A percentile compares a stretch with the other conserved stretches of the same genome.
Conservation (phyloP, 2,329 filamentous ascomycete species). For the Cercospora sesami region DNA sequence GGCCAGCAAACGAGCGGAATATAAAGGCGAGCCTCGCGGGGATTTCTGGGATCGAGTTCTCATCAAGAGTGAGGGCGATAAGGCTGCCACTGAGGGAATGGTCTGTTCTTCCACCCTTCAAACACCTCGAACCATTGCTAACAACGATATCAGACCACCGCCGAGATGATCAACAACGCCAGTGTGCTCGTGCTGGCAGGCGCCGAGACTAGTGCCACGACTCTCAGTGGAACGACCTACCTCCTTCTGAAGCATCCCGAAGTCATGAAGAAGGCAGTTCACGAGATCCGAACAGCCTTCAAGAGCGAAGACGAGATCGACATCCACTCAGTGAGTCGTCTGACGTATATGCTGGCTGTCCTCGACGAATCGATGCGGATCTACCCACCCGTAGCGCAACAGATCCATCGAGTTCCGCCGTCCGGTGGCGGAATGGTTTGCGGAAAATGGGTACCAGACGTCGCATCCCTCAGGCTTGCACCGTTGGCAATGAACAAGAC, state of each 20-base stretch:
- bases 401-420: slow-evolving; percentile 30
- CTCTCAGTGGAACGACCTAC: slow-evolving; percentile 33
- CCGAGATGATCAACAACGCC: slow-evolving; percentile 35
- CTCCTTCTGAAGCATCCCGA: slow-evolving; percentile 28
- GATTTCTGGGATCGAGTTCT: slow-evolving; percentile 26
- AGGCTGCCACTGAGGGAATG: slow-evolving; percentile 23
- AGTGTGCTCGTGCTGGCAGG: slow-evolving; percentile 36
- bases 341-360: slow-evolving; percentile 46
- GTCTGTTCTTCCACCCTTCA: neutral
- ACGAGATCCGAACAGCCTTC: slow-evolving; percentile 48
- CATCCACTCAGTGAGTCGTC: slow-evolving; percentile 23
- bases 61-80: slow-evolving; percentile 22
- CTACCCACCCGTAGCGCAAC: slow-evolving; percentile 45
- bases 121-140: neutral
- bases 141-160: neutral
- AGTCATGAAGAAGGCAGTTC: slow-evolving; percentile 41
- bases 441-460: slow-evolving; percentile 29
- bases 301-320: slow-evolving; percentile 33
- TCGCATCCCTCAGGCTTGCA: slow-evolving; percentile 10
- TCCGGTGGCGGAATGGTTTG: slow-evolving; percentile 28
- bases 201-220: slow-evolving; percentile 38
- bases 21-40: slow-evolving; percentile 17
- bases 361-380: slow-evolving; percentile 49
- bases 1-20: slow-evolving; percentile 16
- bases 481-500: slow-evolving; percentile 11